These are phyloP conservation scores for Begonia fuchsioides DNA, from an alignment of 306 rosid species.

Conservation along the genomic window DNA sequence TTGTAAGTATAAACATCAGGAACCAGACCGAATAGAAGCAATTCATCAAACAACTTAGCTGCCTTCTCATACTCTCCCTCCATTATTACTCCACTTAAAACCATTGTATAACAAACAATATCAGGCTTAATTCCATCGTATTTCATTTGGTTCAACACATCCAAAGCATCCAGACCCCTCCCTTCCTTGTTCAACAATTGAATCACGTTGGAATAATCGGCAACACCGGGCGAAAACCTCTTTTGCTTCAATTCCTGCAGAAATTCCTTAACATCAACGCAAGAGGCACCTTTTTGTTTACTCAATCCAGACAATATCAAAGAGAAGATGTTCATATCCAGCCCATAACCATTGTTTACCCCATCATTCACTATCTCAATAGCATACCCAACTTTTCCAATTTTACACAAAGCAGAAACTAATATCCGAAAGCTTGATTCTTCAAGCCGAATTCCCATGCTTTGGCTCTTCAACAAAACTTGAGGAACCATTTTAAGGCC, in stretches of 20 bases:
- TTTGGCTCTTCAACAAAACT: conserved; percentile 37
- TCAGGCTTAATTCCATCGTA: conserved; percentile 51
- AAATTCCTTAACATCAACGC: conserved; percentile 31
- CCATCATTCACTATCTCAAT: conserved; percentile 38
- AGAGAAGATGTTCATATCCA: conserved; percentile 40
- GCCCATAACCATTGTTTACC: conserved; percentile 47
- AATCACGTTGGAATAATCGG: conserved; percentile 48
- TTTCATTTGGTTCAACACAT: conserved; percentile 40
- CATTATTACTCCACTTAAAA: conserved; percentile 32
- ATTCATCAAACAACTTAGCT: conserved; percentile 56
- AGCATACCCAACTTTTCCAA: conserved; percentile 39
- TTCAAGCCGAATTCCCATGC: conserved; percentile 49
- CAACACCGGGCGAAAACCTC: conserved; percentile 44
- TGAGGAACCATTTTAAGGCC: conserved; percentile 45
- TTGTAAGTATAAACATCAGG: conserved; percentile 60
- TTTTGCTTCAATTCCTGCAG: conserved; percentile 34
- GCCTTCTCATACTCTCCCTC: conserved; percentile 31
- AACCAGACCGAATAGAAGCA: conserved; percentile 56
- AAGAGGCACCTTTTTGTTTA: conserved; percentile 20
- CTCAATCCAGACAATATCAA: conserved; percentile 42
- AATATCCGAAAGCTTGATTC: conserved; percentile 51
- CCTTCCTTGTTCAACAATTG: conserved; percentile 41
- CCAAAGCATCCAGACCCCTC: conserved; percentile 36
- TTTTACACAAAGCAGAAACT: conserved; percentile 41
- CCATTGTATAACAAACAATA: conserved; percentile 64